Percentiles rank a stretch among this genome's conserved stretches.
phyloP scores from a whole-genome alignment of 345 rosid species.

The Isatis tinctoria region DNA sequence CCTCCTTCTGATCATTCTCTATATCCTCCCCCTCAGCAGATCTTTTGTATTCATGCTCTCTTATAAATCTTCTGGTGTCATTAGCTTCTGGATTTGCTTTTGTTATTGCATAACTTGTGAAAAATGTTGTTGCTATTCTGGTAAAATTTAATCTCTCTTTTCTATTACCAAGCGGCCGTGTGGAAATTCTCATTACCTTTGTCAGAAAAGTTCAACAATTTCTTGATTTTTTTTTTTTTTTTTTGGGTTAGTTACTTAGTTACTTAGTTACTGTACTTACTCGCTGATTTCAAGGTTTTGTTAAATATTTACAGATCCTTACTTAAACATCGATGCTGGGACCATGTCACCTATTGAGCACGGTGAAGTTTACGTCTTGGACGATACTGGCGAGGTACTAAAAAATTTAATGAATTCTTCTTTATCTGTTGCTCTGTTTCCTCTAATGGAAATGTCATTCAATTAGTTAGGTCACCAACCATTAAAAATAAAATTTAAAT shows the following conservation, averaged over 20 bases:
- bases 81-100: background rate
- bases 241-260: too few relatives aligned
- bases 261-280: background rate
- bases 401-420: background rate
- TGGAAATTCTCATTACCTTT: too few relatives aligned
- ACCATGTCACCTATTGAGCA: conserved; percentile 95
- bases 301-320: conserved; percentile 59
- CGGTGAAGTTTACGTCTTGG: conserved; percentile 84
- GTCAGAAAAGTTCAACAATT: too few relatives aligned
- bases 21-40: too few relatives aligned
- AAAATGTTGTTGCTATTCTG: background rate
- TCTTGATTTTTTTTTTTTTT: too few relatives aligned
- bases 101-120: background rate
- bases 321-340: conserved; percentile 86
- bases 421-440: conserved; percentile 1
- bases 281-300: background rate
- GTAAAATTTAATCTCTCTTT: too few relatives aligned
- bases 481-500: background rate
- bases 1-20: too few relatives aligned
- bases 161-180: too few relatives aligned
- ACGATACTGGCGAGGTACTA: conserved; percentile 85
- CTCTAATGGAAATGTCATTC: background rate
- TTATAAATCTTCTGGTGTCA: background rate
- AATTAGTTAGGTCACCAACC: conserved; percentile 1
- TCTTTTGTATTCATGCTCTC: background rate